Base-by-base conservation (phyloP, 2,329 filamentous ascomycete species). In the Sarocladium brachiariae region DNA sequence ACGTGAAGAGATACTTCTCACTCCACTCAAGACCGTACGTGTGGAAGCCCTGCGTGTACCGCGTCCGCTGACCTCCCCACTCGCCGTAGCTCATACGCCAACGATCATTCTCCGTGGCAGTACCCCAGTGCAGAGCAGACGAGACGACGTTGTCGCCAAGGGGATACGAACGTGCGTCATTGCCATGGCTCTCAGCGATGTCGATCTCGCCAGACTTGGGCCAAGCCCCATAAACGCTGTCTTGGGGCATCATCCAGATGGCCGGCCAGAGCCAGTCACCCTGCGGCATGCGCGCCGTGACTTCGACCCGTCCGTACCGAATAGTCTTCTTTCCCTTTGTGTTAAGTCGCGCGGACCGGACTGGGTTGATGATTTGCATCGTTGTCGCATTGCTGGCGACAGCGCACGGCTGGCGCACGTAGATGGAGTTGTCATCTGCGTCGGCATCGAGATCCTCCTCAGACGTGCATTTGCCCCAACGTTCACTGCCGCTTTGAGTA, bases 211-310 rank as follows among this genome's bases (percentile, higher is more conserved):
- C 76, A 52, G 69, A 72, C 23, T 63, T 61, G 7, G 76, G 76
- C 76, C 76, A 80, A 9, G 57, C 55, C 25, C 76, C 76, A 55
- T 79, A 79, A 3, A 63, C 65, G 13, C 62, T 63, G 37, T 70
- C 61, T 54, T 70, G 65, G 4, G 75, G 75, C 70, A 77, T 72
- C 72, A 78, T 75, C 72, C 46, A 70, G 43, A 72, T 70, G 35
- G 71, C 72, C 54, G 66, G 75, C 76, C 76, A 79, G 21, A 80
- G 60, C 77, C 77, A 80, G 58, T 79, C 74, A 4, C 77, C 76
- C 30, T 61, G 61, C 6, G 77, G 75, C 56, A 80, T 59, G 53
- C 75, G 73, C 16, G 77, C 77, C 3, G 71, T 68, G 7, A 81
- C 73, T 57, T 81, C 77, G 27, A 80, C 70, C 39, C 70, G 64